These are phyloP conservation scores for Magnusiomyces ingens DNA, from an alignment of 1,139 yeast species.

Conservation along the genomic window DNA sequence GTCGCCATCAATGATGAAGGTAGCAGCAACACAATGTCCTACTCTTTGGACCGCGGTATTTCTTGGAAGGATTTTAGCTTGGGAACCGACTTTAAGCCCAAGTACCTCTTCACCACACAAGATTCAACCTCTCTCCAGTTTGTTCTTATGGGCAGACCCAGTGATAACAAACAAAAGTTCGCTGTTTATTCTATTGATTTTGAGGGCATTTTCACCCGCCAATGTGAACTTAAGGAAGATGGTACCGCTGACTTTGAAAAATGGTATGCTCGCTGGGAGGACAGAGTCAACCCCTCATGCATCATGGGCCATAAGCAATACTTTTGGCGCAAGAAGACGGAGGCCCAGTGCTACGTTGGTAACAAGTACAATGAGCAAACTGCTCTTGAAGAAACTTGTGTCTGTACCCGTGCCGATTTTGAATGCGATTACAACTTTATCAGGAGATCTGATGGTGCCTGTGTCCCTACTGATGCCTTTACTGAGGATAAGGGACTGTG, in stretches of 20 bases:
- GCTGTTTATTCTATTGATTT: slow-evolving; percentile 53
- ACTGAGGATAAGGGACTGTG: slow-evolving; percentile 17
- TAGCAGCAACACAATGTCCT: slow-evolving; percentile 33
- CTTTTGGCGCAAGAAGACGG: slow-evolving; percentile 60
- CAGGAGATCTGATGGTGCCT: slow-evolving; percentile 40
- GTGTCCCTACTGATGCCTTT: slow-evolving; percentile 46
- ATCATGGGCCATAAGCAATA: slow-evolving; percentile 67
- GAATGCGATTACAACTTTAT: slow-evolving; percentile 66
- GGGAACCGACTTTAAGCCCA: slow-evolving; percentile 44
- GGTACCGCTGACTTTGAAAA: slow-evolving; percentile 55
- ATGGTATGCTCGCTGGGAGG: slow-evolving; percentile 53
- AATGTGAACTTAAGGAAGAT: slow-evolving; percentile 40
- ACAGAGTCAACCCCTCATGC: slow-evolving; percentile 50
- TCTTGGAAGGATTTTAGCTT: slow-evolving; percentile 52
- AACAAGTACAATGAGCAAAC: slow-evolving; percentile 53
- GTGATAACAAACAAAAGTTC: slow-evolving; percentile 25
- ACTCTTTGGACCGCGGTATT: slow-evolving; percentile 69
- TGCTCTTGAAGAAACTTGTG: slow-evolving; percentile 53
- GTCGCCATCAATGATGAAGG: slow-evolving; percentile 48
- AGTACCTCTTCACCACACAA: slow-evolving; percentile 49
- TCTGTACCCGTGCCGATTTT: slow-evolving; percentile 58
- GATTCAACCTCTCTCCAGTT: slow-evolving; percentile 69
- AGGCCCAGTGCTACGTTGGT: slow-evolving; percentile 62
- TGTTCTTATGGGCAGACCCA: slow-evolving; percentile 43
- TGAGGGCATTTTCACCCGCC: slow-evolving; percentile 42